These are phyloP conservation scores for Ceratocystiopsis sp. DNA, from an alignment of 2,329 filamentous ascomycete species.

Conservation along the genomic window DNA sequence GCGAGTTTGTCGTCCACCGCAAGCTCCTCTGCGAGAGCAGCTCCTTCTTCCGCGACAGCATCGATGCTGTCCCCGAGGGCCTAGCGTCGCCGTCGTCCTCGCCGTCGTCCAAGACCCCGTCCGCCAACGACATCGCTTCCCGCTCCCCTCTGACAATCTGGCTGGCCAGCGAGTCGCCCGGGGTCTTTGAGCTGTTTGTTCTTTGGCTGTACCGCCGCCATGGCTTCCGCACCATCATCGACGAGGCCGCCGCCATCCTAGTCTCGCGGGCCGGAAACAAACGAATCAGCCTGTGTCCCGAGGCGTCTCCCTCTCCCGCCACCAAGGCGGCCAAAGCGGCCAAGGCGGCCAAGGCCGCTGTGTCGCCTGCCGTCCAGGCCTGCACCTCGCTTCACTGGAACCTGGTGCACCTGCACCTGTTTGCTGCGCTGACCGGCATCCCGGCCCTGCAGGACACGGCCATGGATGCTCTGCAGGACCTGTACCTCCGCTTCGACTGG, in stretches of 20 bases:
- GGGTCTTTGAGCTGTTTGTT: slow-evolving; percentile 36
- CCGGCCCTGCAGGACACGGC: slow-evolving; percentile 35
- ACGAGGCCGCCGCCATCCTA: slow-evolving; percentile 19
- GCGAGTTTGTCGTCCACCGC: slow-evolving; percentile 16
- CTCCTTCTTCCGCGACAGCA: slow-evolving; percentile 29
- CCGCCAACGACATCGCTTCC: slow-evolving; percentile 7
- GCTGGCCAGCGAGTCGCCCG: slow-evolving; percentile 28
- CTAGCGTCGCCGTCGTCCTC: slow-evolving; percentile 3
- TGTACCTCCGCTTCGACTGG: slow-evolving; percentile 42
- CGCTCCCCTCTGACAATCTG: slow-evolving; percentile 11
- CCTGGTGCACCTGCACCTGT: slow-evolving; percentile 38
- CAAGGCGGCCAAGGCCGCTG: not conserved
- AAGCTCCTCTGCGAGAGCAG: slow-evolving; percentile 29
- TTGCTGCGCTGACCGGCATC: slow-evolving; percentile 33
- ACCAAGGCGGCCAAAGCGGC: too few relatives aligned
- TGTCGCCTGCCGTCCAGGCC: too few relatives aligned
- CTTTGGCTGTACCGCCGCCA: slow-evolving; percentile 32
- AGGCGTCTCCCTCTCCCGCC: too few relatives aligned
- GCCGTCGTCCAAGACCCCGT: not conserved
- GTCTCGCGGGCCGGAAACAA: slow-evolving; percentile 8
- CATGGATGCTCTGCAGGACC: slow-evolving; percentile 41
- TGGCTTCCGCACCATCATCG: slow-evolving; percentile 26
- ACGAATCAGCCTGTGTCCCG: not conserved
- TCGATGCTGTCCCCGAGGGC: slow-evolving; percentile 19
- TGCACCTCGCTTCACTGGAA: slow-evolving; percentile 30